Percentiles rank a stretch among this genome's conserved stretches.
phyloP scores from a whole-genome alignment of 345 rosid genomes.

The Camelina hispida region DNA sequence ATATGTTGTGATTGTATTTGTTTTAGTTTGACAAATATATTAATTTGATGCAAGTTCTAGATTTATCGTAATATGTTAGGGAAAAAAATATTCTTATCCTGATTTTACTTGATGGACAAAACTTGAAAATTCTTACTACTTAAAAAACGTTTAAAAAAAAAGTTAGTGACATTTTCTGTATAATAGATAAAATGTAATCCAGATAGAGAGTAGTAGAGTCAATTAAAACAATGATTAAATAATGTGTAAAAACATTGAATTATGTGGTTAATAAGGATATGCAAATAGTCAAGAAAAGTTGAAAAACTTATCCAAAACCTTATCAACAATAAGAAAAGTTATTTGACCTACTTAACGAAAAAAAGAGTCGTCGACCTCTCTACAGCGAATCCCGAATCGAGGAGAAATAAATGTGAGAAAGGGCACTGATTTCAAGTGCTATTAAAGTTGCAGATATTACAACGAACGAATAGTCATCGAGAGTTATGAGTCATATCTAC shows the following conservation, averaged over 20 bases:
- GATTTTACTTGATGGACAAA: not conserved
- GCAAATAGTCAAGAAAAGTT: conserved; percentile 28
- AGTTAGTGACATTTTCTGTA: not conserved
- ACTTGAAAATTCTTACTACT: not conserved
- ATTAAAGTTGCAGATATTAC: conserved; percentile 18
- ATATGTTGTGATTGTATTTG: not conserved
- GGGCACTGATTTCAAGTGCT: conserved; percentile 36
- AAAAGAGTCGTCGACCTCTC: conserved; percentile 24
- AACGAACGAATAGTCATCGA: conserved; percentile 33
- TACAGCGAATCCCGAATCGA: conserved; percentile 17
- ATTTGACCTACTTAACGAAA: conserved; percentile 24
- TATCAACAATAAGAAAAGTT: conserved; percentile 28
- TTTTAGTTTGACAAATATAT: conserved; percentile 9
- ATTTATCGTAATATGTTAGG: not conserved
- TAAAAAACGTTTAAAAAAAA: not conserved
- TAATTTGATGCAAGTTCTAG: not conserved
- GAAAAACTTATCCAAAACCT: conserved; percentile 40
- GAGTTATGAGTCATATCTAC: conserved; percentile 33
- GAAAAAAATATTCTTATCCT: not conserved
- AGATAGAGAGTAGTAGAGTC: not conserved
- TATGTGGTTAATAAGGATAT: conserved; percentile 18
- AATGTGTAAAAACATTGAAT: conserved; percentile 18
- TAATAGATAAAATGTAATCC: not conserved
- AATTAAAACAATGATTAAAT: conserved; percentile 12
- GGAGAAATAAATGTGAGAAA: conserved; percentile 27